These are phyloP conservation scores for Agrostemma githago DNA, from an alignment of 148 eudicot species.

Conservation along the genomic window DNA sequence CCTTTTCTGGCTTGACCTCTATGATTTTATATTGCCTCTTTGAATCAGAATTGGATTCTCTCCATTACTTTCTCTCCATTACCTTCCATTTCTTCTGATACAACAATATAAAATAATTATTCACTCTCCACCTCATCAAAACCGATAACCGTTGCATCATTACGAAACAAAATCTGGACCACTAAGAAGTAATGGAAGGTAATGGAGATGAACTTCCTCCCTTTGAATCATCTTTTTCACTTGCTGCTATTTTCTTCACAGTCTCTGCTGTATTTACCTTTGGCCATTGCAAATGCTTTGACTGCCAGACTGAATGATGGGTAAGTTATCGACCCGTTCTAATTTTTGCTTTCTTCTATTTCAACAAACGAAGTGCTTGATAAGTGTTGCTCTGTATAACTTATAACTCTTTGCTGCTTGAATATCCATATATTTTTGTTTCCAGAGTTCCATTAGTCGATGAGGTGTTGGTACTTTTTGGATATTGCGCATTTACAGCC, in stretches of 20 bases:
- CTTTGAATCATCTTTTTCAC: neutral
- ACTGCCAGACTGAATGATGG: constrained; percentile 90
- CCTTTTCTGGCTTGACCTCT: neutral
- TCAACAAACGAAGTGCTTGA: neutral
- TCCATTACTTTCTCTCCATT: too few relatives aligned
- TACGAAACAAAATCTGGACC: too few relatives aligned
- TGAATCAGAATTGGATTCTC: neutral
- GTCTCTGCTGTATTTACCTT: constrained; percentile 78
- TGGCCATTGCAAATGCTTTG: constrained; percentile 88
- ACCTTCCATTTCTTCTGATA: too few relatives aligned
- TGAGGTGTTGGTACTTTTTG: constrained; percentile 76
- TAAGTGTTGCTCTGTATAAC: too few relatives aligned
- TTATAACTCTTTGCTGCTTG: neutral
- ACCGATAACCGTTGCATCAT: too few relatives aligned
- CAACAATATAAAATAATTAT: too few relatives aligned
- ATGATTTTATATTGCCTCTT: neutral
- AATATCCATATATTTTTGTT: neutral
- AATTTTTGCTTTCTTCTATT: neutral
- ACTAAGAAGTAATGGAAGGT: too few relatives aligned
- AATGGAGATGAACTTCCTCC: too few relatives aligned
- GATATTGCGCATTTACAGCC: constrained; percentile 65
- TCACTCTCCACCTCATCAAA: too few relatives aligned
- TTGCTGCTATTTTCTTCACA: constrained; percentile 28
- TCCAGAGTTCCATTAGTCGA: constrained; percentile 82
- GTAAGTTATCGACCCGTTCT: constrained; percentile 27